Base-by-base conservation (phyloP, 371 early-diverging fungal species). In the Lichtheimia corymbifera region DNA sequence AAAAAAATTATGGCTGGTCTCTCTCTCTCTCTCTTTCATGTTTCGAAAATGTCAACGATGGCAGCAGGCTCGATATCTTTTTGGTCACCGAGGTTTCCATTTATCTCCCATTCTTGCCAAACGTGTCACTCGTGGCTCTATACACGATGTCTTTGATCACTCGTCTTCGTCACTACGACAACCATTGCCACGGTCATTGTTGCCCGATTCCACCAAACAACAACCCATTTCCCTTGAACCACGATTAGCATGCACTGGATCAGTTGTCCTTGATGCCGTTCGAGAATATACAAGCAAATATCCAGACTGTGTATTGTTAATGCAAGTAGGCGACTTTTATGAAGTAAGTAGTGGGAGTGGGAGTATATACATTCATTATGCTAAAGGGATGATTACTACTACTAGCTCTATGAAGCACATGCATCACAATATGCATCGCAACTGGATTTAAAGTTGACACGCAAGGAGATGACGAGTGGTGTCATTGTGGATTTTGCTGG, bases 291-390 rank as follows among this genome's bases (percentile, higher is more conserved):
- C 86, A n/a, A 69, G 76, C 40, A 64, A 84, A 35, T 83, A 93
- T 65, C 93, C 93, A 0, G 64, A 83, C 5, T 91, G 93, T 63
- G 88, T 95, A 12, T 72, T 95, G 3, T 78, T 96, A 18, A 85
- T 91, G n/a, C 91, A 94, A 66, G 95, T 96, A 12, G 98, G 98
- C 17, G 90, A 91, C 53, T 96, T 97, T 67, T 97, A 93, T 65
- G 98, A 97, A 82, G 87, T 88, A 82, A 55, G 47, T 17, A n/a
- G 9, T 28, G 7, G 28, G 15, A 4, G 18, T 5, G 24, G 41
- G 4, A 18, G 20, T 53, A 53, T 20, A 12, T 7, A 43, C n/a
- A 42, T 22, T 5, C 24, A 41, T 2, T 43, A 17, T 50, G 11
- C 53, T 35, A 53, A 14, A 5, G 55, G 28, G 28, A 55, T 42